Base-by-base conservation (phyloP, 2,329 filamentous ascomycete species). In the Pseudocercospora fuligena region DNA sequence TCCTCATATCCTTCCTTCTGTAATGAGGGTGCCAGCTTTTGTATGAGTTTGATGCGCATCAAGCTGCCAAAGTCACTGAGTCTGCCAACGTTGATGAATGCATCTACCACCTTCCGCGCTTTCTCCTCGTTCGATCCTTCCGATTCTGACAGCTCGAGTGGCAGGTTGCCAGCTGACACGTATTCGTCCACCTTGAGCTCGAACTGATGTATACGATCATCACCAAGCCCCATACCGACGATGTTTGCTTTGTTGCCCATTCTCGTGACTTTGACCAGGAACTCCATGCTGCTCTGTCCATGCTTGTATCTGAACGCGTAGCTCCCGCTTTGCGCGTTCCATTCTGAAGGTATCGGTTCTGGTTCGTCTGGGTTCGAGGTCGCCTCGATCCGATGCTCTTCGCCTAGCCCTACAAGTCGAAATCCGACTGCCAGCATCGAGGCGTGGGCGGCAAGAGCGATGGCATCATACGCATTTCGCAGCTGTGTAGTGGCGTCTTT, bases 241-340 rank as follows among this genome's bases (percentile, higher is more conserved):
- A 97, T 84, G 68, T 97, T 89, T n/a, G 91, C 90, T 76, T 94
- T 97, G 73, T 86, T 86, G 51, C 94, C 93, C 73, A 97, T 86
- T 61, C 93, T 88, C 78, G 90, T 93, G 69, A 97, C 81, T 77
- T 93, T 94, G 72, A 97, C 78, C 29, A 97, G 84, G 76, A 91
- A 97, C 66, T 90, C 87, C 87, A 94, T 92, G 16, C 93, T 89
- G 0, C 93, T 97, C 77, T 97, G 92, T 25, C 87, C 84, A 79
- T 97, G 94, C 3, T 89, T 88, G 81, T 98, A 98, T 69, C 93
- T 88, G 79, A 98, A 97, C 64, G 90, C 88, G 77, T 92, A 90
- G 56, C 84, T 83, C 14, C 89, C 88, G 68, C 87, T 87, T 65
- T 87, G 87, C 12, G 88, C 83, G 79, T 97, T 97, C 95, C 95